Conservation (phyloP, 2,329 filamentous ascomycete genomes). For the Aureobasidium sp. region DNA sequence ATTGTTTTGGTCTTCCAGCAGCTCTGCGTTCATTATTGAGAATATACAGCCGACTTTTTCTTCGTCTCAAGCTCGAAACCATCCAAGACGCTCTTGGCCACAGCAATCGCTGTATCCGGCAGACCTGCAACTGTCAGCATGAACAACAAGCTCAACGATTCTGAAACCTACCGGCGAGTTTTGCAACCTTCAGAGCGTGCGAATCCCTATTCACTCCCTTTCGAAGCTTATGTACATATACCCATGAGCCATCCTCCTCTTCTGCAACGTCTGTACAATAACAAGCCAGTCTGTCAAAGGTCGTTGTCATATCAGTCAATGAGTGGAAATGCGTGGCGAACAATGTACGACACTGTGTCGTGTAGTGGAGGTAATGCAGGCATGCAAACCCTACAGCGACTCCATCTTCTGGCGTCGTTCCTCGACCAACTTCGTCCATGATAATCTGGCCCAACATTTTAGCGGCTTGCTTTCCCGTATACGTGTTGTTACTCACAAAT, state of each 20-base stretch:
- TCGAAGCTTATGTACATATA: conserved; percentile 76
- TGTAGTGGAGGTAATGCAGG: conserved; percentile 70
- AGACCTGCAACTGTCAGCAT: conserved; percentile 41
- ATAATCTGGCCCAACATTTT: conserved; percentile 41
- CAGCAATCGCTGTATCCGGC: conserved; percentile 62
- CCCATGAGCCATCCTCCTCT: conserved; percentile 58
- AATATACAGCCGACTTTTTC: background rate
- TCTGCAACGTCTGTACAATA: conserved; percentile 91
- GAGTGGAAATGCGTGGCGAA: conserved; percentile 95
- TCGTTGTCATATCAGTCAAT: conserved; percentile 67
- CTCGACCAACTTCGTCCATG: conserved; percentile 96
- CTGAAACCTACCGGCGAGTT: conserved; percentile 56
- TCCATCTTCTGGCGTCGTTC: conserved; percentile 89
- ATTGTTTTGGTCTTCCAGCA: too few relatives aligned
- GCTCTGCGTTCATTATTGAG: too few relatives aligned
- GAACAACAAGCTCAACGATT: conserved; percentile 13
- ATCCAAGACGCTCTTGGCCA: conserved; percentile 56
- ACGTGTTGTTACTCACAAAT: conserved; percentile 48
- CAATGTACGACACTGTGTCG: conserved; percentile 71
- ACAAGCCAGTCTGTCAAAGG: conserved; percentile 55
- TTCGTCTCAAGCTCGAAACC: conserved; percentile 20
- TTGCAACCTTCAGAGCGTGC: conserved; percentile 92
- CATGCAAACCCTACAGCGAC: conserved; percentile 84
- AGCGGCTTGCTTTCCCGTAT: background rate
- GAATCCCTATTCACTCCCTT: conserved; percentile 78